phyloP scores from a whole-genome alignment of 495 filamentous ascomycete genomes.

The Hyaloscypha hepaticicola region DNA sequence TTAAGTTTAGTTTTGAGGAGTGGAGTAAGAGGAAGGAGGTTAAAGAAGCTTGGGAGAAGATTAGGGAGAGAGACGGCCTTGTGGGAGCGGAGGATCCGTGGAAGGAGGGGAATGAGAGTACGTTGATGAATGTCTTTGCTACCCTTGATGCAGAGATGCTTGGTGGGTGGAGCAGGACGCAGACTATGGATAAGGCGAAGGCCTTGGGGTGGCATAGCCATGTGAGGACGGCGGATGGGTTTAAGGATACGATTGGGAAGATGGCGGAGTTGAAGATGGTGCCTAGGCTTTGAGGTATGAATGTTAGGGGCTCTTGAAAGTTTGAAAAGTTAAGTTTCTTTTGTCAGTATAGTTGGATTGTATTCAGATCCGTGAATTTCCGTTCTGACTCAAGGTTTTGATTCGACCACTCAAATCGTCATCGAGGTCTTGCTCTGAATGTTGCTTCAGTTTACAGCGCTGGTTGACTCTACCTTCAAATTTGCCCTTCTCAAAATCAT shows the following conservation, averaged over 20 bases:
- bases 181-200: constrained; percentile 24
- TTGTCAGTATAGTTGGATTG: no score
- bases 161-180: constrained; percentile 29
- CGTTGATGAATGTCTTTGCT: constrained; percentile 27
- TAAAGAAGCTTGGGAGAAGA: constrained; percentile 42
- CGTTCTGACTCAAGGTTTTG: no score
- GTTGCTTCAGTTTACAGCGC: no score
- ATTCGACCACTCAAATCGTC: no score
- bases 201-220: constrained; percentile 21
- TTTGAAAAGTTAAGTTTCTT: no score
- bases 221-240: constrained; percentile 20
- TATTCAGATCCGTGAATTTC: no score
- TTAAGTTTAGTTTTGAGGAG: constrained; percentile 40
- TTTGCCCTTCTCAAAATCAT: no score
- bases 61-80: constrained; percentile 31
- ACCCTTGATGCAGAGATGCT: constrained; percentile 23
- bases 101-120: constrained; percentile 22
- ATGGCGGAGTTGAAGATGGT: constrained; percentile 25
- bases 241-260: constrained; percentile 17
- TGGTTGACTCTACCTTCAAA: no score
- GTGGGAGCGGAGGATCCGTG: constrained; percentile 27
- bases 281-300: constrained; percentile 10
- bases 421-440: no score
- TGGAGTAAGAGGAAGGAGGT: constrained; percentile 49
- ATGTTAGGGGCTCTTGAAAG: no score